phyloP scores from a whole-genome alignment of 2,329 filamentous ascomycete species.

The Didymella keratinophila region DNA sequence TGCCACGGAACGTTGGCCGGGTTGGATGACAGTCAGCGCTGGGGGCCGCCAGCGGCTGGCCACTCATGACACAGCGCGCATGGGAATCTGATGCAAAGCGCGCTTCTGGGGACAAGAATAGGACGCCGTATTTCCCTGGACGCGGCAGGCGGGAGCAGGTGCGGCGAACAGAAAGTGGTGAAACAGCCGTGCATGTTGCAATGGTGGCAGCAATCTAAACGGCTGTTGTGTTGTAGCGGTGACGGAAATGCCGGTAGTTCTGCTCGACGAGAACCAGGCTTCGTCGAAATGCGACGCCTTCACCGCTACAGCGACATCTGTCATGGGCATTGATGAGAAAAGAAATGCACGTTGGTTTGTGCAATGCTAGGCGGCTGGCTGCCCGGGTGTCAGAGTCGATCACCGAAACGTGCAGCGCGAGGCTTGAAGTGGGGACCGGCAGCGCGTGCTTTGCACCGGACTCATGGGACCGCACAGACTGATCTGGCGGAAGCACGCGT shows the following conservation, averaged over 20 bases:
- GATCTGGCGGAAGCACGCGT: constrained; percentile 45
- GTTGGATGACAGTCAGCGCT: constrained; percentile 33
- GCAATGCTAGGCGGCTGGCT: constrained; percentile 7
- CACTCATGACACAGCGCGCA: constrained; percentile 38
- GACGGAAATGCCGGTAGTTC: neutral
- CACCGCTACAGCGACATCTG: neutral
- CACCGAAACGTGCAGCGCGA: constrained; percentile 35
- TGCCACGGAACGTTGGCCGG: constrained; percentile 39
- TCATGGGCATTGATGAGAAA: neutral
- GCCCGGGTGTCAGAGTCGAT: constrained; percentile 24
- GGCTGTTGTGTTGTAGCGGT: constrained; percentile 15
- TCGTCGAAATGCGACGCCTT: neutral
- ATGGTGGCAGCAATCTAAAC: constrained; percentile 36
- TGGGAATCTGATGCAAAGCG: constrained; percentile 40
- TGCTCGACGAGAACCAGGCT: neutral
- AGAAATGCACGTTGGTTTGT: constrained; percentile 13
- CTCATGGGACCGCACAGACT: constrained; percentile 45
- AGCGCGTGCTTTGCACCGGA: constrained; percentile 34
- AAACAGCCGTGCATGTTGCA: constrained; percentile 45
- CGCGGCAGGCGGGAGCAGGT: constrained; percentile 26
- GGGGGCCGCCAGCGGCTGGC: constrained; percentile 42
- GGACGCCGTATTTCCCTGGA: constrained; percentile 30
- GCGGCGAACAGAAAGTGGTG: constrained; percentile 37
- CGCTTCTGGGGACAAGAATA: constrained; percentile 45
- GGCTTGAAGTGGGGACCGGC: constrained; percentile 42